A percentile compares a stretch with the other conserved stretches of the same genome.
phyloP scores from a whole-genome alignment of 106 monocot genomes.

The Platanthera guangdongensis region DNA sequence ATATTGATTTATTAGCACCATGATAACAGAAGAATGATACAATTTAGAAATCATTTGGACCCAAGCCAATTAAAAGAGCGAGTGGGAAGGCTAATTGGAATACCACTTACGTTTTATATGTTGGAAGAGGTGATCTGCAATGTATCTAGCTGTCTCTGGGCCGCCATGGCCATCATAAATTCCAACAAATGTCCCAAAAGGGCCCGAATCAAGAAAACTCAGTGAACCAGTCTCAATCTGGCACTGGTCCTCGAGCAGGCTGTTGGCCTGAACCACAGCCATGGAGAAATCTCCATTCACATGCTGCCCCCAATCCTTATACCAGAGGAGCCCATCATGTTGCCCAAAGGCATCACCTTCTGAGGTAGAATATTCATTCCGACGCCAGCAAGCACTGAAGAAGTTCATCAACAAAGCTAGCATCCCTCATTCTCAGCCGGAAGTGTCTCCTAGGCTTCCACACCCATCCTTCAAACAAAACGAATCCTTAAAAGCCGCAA shows the following conservation, averaged over 20 bases:
- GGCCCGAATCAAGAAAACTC: conserved; percentile 6
- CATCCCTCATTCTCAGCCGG: conserved; percentile 5
- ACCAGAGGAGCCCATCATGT: conserved; percentile 7
- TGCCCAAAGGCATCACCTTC: background rate
- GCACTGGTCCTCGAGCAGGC: conserved; percentile 14
- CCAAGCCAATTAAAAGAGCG: no score
- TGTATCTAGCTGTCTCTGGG: background rate
- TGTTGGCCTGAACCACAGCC: conserved; percentile 18
- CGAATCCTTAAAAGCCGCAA: background rate
- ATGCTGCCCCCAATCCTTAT: conserved; percentile 7
- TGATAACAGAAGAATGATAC: no score
- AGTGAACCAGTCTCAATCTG: conserved; percentile 19
- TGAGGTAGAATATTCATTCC: background rate
- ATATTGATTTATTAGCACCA: no score
- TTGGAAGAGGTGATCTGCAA: background rate
- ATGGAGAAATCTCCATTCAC: conserved; percentile 17
- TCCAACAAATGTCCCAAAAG: conserved; percentile 10
- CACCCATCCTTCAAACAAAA: background rate
- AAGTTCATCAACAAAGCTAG: conserved; percentile 9
- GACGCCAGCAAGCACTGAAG: conserved; percentile 13
- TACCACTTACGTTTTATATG: conserved; percentile 9
- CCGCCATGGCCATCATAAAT: conserved; percentile 10
- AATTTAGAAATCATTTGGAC: no score
- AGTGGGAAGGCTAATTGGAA: no score
- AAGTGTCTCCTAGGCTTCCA: background rate